Base-by-base conservation (phyloP, 306 rosid species). In the Lotus japonicus region DNA sequence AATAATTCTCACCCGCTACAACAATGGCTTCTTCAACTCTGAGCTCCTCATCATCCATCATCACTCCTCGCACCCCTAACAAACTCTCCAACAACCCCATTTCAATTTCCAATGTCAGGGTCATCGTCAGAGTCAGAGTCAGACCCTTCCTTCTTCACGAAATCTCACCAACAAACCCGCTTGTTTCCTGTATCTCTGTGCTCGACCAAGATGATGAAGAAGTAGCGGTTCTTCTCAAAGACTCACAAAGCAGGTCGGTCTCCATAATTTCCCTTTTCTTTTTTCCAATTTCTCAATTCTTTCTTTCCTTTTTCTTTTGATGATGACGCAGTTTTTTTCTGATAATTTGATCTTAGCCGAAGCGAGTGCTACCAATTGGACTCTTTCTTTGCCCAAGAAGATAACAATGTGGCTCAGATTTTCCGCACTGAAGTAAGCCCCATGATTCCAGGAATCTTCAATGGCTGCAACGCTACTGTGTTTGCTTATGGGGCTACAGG, bases 401-500 rank as follows among this genome's bases (percentile, higher is more conserved):
- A 85, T 53, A 73, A 86, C 79, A 90, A 86, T 66, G 86, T 94
- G 48, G 69, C 79, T 46, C 78, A 55, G 85, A 94, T 94, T 54
- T 94, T 90, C 70, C 17, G 70, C 41, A 70, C 52, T 73, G 99
- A 94, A 82, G 89, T 94, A 17, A 81, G 77, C 61, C 95, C 95
- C 45, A 48, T 90, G 90, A 90, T 90, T 59, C 81, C 92, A 0
- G 86, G 81, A 28, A 73, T 94, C 61, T 88, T 90, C 64, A 79
- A 38, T 18, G 97, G 98, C 42, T 84, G 78, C 70, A 94, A 94
- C 18, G 89, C 90, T 0, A 90, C 97, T 0, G 97, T 94, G 41
- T 90, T 94, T 59, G 95, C 99, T 68, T 90, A 94, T 72, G 99
- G 99, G 12, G 99, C 99, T 69, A 90, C 99, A 9, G 96, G 99